Evolutionary conservation across 306 rosid genomes (phyloP).

Genomic region (Spatholobus suberectus): DNA sequence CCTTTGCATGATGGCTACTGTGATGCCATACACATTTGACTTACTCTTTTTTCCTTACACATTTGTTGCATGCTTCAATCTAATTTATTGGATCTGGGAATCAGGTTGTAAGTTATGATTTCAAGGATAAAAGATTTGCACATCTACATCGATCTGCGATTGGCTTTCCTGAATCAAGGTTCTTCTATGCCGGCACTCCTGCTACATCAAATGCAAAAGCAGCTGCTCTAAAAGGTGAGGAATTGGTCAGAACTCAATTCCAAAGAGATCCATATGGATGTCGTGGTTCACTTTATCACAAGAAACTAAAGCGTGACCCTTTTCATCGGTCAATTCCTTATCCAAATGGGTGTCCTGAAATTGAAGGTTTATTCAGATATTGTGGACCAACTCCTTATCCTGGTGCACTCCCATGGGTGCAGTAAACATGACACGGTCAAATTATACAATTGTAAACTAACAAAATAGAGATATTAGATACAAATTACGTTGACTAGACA

Average conservation of each 20-base stretch:
- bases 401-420: conserved; percentile 73
- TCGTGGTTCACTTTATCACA: conserved; percentile 73
- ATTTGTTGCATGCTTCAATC: background rate
- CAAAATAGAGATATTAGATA: conserved; percentile 33
- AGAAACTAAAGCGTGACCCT: conserved; percentile 84
- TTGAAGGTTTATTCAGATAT: conserved; percentile 80
- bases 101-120: conserved; percentile 94
- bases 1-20: background rate
- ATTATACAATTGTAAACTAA: conserved; percentile 30
- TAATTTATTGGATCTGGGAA: conserved; percentile 33
- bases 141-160: conserved; percentile 89
- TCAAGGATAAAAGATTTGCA: conserved; percentile 82
- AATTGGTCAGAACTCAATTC: conserved; percentile 81
- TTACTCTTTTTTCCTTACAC: background rate
- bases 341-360: conserved; percentile 93
- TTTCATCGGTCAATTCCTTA: conserved; percentile 93
- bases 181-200: conserved; percentile 83
- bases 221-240: conserved; percentile 84
- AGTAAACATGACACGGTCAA: background rate
- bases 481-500: background rate
- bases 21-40: background rate
- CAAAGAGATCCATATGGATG: conserved; percentile 85
- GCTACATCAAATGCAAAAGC: conserved; percentile 66
- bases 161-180: conserved; percentile 85
- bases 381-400: conserved; percentile 81